Evolutionary conservation across 345 rosid genomes (phyloP).

Genomic region (Rhizophora mangle): DNA sequence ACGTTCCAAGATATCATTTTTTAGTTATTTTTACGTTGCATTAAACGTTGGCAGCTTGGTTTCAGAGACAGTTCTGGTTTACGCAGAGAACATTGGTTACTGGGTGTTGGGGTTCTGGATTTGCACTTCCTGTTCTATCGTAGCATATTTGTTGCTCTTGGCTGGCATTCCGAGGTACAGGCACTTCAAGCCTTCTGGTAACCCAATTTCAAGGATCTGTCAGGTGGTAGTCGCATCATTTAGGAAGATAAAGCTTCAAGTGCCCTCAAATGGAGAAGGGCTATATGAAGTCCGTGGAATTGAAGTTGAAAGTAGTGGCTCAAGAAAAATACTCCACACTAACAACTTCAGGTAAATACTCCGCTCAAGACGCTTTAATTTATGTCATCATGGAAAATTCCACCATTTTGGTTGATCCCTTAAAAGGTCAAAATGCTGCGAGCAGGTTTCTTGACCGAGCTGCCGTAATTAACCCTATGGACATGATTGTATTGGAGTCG

Average conservation of each 20-base stretch:
- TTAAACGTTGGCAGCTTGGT: conserved; percentile 37
- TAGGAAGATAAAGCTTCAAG: conserved; percentile 25
- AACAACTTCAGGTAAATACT: conserved; percentile 29
- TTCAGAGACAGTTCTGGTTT: conserved; percentile 37
- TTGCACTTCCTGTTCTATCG: conserved; percentile 18
- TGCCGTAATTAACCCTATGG: conserved; percentile 21
- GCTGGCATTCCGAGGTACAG: conserved; percentile 26
- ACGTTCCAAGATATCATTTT: conserved; percentile 32
- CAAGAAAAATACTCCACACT: conserved; percentile 23
- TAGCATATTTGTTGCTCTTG: conserved; percentile 24
- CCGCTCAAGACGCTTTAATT: neutral
- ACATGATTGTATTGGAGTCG: neutral
- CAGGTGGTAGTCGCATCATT: conserved; percentile 35
- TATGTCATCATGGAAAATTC: neutral
- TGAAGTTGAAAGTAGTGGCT: conserved; percentile 14
- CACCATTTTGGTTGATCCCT: neutral
- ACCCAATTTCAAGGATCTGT: conserved; percentile 29
- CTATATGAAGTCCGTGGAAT: conserved; percentile 20
- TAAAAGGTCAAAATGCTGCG: too few relatives aligned
- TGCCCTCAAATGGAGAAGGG: conserved; percentile 19
- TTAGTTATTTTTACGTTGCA: conserved; percentile 40
- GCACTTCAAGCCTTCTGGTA: conserved; percentile 34
- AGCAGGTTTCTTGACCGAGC: conserved; percentile 44
- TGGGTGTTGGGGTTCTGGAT: conserved; percentile 42
- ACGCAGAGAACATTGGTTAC: conserved; percentile 29